Conservation (phyloP, 2,329 filamentous ascomycete genomes). For the Fusarium sp. region DNA sequence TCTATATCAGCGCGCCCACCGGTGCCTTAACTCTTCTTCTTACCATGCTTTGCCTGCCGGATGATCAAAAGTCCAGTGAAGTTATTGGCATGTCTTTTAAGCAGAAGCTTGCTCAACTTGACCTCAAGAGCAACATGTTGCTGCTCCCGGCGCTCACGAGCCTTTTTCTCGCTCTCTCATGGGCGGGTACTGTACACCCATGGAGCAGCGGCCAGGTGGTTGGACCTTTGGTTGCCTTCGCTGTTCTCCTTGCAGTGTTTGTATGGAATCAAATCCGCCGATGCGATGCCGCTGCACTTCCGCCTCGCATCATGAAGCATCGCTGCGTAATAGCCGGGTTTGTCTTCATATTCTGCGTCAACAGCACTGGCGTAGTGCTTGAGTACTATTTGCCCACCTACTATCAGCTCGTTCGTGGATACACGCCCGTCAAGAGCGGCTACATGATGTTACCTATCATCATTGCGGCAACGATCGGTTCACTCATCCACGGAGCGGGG, state of each 20-base stretch:
- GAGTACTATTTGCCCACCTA: conserved; percentile 53
- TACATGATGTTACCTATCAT: conserved; percentile 38
- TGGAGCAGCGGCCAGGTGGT: conserved; percentile 46
- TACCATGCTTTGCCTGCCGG: background rate
- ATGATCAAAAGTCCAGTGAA: background rate
- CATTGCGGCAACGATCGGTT: conserved; percentile 9
- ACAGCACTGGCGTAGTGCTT: conserved; percentile 42
- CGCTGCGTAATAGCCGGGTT: conserved; percentile 49
- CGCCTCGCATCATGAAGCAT: conserved; percentile 51
- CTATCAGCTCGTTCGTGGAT: conserved; percentile 53
- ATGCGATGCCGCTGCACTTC: conserved; percentile 49
- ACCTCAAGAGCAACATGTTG: conserved; percentile 35
- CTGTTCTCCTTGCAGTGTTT: background rate
- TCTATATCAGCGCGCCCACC: conserved; percentile 46
- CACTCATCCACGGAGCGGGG: conserved; percentile 12
- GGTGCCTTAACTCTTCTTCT: conserved; percentile 5
- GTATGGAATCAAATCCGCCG: background rate
- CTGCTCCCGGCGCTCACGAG: conserved; percentile 51
- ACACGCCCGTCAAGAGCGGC: conserved; percentile 45
- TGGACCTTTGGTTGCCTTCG: background rate
- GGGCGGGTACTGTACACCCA: conserved; percentile 50
- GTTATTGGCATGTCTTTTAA: background rate
- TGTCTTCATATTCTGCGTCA: conserved; percentile 49
- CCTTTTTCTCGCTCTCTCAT: conserved; percentile 58
- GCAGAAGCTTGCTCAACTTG: conserved; percentile 14